Base-by-base conservation (phyloP, 2,329 filamentous ascomycete species). In the Venturia oleaginea region DNA sequence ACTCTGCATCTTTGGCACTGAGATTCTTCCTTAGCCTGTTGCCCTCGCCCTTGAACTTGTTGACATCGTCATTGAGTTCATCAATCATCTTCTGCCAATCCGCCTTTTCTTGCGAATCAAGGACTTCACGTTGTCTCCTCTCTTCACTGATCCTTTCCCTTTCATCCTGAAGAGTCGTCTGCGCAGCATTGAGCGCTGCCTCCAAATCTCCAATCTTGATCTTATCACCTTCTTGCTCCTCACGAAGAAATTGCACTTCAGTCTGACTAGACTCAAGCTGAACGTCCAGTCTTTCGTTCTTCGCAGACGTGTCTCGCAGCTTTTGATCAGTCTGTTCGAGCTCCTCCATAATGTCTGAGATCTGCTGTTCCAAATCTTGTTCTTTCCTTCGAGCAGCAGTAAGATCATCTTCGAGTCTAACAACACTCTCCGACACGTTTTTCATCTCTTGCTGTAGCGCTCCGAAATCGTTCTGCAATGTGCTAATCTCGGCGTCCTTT, bases 201-300 rank as follows among this genome's bases (percentile, higher is more conserved):
- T 97, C 92, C 8, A 97, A 81, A 71, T 97, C 92, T 43, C 93
- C 91, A 71, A 99, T 97, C 76, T 92, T 92, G 73, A 99, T 96
- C 82, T 99, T 99, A 79, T 99, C 94, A 22, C 85, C 86, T 76
- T 99, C 94, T 75, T 99, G 94, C 78, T 99, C 94, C 73, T 99
- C 94, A 1, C 94, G 87, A 61, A 99, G 76, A 82, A 99, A 99
- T 0, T 90, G 87, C 76, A 97, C 95, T 75, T 99, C 94, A 66
- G 88, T 88, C 70, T 97, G 93, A 65, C 89, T 88, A 5, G 91
- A 96, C 76, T 99, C 94, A 68, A 93, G 88, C 72, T 97, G 92
- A 38, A 99, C 91, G 4, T 89, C 88, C 2, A 97, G 82, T 63
- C 92, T 86, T 71, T 96, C 89, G 59, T 89, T 88, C 80, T 97